Percentiles rank a stretch among this genome's conserved stretches.
Conservation (phyloP, 2,329 filamentous ascomycete genomes). For the Aspergillus sergii region DNA sequence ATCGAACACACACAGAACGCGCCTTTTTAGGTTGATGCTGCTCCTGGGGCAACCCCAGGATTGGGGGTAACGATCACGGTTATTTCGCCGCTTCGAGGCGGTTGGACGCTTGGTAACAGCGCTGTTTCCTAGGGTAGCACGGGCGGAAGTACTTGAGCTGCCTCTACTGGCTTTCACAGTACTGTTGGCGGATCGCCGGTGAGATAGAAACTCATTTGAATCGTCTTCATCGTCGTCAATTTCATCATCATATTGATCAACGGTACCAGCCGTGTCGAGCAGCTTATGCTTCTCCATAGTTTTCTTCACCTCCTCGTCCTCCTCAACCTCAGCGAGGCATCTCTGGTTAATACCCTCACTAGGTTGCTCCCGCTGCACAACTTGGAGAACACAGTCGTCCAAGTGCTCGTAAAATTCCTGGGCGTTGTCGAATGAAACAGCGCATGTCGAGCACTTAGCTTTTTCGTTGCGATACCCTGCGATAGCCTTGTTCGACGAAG, state of each 20-base stretch:
- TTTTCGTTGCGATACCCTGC: constrained; percentile 74
- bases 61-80: constrained; percentile 87
- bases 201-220: constrained; percentile 53
- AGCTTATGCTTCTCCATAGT: constrained; percentile 62
- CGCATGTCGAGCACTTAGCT: constrained; percentile 89
- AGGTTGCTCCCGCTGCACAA: constrained; percentile 62
- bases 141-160: constrained; percentile 53
- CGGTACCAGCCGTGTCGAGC: constrained; percentile 50
- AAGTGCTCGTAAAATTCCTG: constrained; percentile 98
- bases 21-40: constrained; percentile 98
- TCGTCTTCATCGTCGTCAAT: constrained; percentile 60
- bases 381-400: constrained; percentile 68
- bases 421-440: constrained; percentile 77
- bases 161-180: constrained; percentile 53
- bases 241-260: constrained; percentile 53
- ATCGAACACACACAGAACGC: constrained; percentile 90
- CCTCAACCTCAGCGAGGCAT: constrained; percentile 60
- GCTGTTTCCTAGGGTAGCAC: constrained; percentile 53
- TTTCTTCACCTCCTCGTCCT: constrained; percentile 59
- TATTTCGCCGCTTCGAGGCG: constrained; percentile 72
- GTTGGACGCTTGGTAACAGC: constrained; percentile 56
- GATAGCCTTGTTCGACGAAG: constrained; percentile 61
- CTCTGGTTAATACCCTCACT: constrained; percentile 61
- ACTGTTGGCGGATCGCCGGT: constrained; percentile 51
- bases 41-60: constrained; percentile 91